Conservation (phyloP, 148 eudicot species). For the Salicornia ramosissima region DNA sequence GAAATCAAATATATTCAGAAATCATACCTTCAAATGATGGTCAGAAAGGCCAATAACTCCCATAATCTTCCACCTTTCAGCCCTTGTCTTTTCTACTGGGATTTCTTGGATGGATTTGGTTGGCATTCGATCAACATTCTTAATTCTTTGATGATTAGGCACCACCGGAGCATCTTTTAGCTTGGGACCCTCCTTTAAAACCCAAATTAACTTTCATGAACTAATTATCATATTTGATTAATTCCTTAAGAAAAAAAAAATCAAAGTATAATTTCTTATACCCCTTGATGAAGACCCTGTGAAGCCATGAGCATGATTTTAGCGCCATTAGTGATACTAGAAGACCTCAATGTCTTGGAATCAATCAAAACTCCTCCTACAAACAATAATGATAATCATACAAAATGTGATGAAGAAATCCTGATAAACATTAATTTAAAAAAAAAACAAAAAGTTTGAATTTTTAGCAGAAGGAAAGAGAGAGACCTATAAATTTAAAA, state of each 20-base stretch:
- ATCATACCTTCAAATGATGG: conserved; percentile 48
- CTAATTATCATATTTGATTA: not conserved
- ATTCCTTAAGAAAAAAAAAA: too few species aligned
- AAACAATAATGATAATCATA: not conserved
- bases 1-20: not conserved
- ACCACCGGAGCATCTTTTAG: conserved; percentile 43
- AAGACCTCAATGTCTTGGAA: conserved; percentile 48
- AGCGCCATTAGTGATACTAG: conserved; percentile 40
- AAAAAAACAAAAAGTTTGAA: too few species aligned
- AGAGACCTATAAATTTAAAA: not conserved
- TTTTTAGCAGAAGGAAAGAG: not conserved
- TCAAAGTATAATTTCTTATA: conserved; percentile 13
- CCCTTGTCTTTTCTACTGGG: conserved; percentile 37
- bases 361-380: conserved; percentile 63
- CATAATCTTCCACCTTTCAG: conserved; percentile 70
- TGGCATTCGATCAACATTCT: conserved; percentile 13
- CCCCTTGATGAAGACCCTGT: conserved; percentile 94
- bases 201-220: not conserved
- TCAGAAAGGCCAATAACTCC: conserved; percentile 64
- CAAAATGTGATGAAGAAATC: too few species aligned
- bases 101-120: conserved; percentile 11
- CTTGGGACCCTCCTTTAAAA: conserved; percentile 66
- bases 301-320: conserved; percentile 92
- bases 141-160: conserved; percentile 31
- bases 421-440: too few species aligned